These are phyloP conservation scores for Corylus americana DNA, from an alignment of 306 rosid species.

Conservation along the genomic window DNA sequence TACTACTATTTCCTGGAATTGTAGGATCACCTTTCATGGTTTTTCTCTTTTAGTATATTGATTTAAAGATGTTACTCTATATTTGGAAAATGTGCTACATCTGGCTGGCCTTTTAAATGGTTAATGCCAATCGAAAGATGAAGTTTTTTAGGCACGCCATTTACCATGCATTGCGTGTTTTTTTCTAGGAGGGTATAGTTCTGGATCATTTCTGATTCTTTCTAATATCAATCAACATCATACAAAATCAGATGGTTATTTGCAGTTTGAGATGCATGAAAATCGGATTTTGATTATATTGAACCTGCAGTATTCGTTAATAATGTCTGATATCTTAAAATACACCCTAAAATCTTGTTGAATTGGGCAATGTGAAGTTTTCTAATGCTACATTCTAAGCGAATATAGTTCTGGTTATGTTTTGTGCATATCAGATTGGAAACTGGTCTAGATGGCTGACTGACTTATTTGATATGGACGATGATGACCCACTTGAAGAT, in stretches of 20 bases:
- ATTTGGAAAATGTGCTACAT: not conserved
- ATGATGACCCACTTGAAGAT: constrained; percentile 59
- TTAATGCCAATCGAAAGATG: no score
- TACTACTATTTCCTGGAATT: not conserved
- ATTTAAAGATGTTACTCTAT: not conserved
- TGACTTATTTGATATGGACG: constrained; percentile 76
- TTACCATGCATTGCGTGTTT: not conserved
- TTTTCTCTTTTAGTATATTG: not conserved
- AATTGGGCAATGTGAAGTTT: not conserved
- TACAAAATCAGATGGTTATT: not conserved
- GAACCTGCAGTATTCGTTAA: not conserved
- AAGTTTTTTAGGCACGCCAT: not conserved
- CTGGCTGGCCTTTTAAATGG: no score
- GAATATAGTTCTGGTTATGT: constrained; percentile 10
- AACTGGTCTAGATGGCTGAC: constrained; percentile 98
- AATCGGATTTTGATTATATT: not conserved
- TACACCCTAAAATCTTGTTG: not conserved
- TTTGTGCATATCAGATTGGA: constrained; percentile 66
- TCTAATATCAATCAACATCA: not conserved
- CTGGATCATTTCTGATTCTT: not conserved
- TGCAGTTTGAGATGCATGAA: not conserved
- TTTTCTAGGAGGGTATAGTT: not conserved
- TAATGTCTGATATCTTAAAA: not conserved
- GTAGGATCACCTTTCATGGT: not conserved
- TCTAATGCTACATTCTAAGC: not conserved